Conservation (phyloP, 164 flowering plant species). For the Brasenia schreberi region DNA sequence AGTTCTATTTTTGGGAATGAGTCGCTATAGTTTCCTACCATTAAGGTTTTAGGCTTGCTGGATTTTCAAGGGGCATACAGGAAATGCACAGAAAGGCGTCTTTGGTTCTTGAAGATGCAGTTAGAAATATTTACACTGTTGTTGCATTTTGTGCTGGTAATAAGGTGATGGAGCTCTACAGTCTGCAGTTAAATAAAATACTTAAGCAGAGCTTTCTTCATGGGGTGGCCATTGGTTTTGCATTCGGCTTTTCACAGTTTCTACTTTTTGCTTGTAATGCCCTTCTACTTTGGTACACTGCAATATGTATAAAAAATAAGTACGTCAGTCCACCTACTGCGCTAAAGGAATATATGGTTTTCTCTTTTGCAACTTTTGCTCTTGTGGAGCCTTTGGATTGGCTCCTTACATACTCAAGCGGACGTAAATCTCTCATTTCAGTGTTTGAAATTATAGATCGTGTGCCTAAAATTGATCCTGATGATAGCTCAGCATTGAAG, state of each 20-base stretch:
- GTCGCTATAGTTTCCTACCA: too few species aligned
- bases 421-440: constrained; percentile 70
- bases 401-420: constrained; percentile 92
- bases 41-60: constrained; percentile 55
- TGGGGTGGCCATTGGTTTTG: constrained; percentile 88
- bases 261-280: constrained; percentile 95
- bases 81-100: constrained; percentile 98
- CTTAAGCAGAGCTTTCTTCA: constrained; percentile 75
- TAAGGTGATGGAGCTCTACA: constrained; percentile 94
- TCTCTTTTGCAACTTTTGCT: constrained; percentile 95
- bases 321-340: constrained; percentile 48
- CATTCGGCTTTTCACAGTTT: constrained; percentile 96
- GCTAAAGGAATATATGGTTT: constrained; percentile 87
- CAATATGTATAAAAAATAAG: constrained; percentile 34
- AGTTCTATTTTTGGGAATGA: too few species aligned
- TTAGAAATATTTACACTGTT: constrained; percentile 91
- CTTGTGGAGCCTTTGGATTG: constrained; percentile 93
- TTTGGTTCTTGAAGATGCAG: constrained; percentile 95
- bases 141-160: constrained; percentile 97
- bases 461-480: constrained; percentile 82
- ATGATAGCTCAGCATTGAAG: constrained; percentile 67
- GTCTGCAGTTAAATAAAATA: constrained; percentile 54
- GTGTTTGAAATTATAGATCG: constrained; percentile 95
- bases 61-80: constrained; percentile 95
- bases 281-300: constrained; percentile 92